Base-by-base conservation (phyloP, 768 basidiomycete species). In the Hygrophoropsis aurantiaca region DNA sequence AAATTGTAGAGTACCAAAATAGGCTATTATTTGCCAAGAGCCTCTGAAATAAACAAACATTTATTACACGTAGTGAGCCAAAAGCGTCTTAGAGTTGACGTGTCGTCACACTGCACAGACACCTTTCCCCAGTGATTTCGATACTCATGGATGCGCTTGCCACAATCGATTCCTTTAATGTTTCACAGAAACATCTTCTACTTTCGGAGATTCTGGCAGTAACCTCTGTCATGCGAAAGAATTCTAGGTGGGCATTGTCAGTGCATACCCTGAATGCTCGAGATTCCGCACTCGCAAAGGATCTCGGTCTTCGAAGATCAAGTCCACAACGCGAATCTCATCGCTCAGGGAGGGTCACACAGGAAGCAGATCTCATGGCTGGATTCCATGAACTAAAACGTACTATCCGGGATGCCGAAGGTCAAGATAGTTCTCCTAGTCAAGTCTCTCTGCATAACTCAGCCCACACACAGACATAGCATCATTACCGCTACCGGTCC, bases 201-300 rank as follows among this genome's bases (percentile, higher is more conserved):
- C 82, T 89, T 51, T 87, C 93, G 35, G 94, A 98, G 74, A 88
- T 97, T 51, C 78, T 94, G 42, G 76, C 90, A 15, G 90, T 98
- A 55, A 97, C 93, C 27, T 88, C 90, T 2, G 79, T 83, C 16
- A 98, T 99, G 94, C 89, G 95, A 66, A 92, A 94, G 74, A 98
- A 98, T 70, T 93, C 94, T 38, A 82, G 97, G 36, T 97, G 95
- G 95, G 88, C 94, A 15, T 82, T 88, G 11, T 79, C 80, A 37
- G 79, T 78, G 21, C 80, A 83, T 58, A 79, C 79, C 20, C 74
- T 81, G 58, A 74, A 77, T 35, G 69, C 79, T 41, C 75, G 80
- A 53, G 86, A 86, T 58, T 79, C 84, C 16, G 78, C 81, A 2
- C 69, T 92, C 33, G 87, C 87, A 39, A 85, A 75, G 58, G 85